Evolutionary conservation across 164 flowering plant species (phyloP).

Genomic region (Chloranthus sessilifolius): DNA sequence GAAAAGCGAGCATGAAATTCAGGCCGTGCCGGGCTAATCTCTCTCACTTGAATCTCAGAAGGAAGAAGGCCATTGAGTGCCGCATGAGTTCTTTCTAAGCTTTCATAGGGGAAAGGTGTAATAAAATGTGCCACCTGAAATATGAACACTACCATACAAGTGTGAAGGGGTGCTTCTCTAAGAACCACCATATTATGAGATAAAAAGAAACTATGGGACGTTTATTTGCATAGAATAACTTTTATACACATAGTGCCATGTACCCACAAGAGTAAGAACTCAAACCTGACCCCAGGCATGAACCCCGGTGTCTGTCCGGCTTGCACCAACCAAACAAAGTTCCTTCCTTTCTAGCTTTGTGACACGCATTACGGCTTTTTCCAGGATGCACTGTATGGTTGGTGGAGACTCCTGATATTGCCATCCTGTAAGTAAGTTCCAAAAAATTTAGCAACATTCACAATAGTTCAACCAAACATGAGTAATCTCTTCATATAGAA

Average conservation of each 20-base stretch:
- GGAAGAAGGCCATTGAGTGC: slow-evolving; percentile 89
- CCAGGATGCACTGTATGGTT: slow-evolving; percentile 69
- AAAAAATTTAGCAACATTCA: not conserved
- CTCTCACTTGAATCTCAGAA: slow-evolving; percentile 72
- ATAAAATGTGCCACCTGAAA: slow-evolving; percentile 92
- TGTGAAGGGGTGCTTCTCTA: not conserved
- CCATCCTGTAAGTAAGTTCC: slow-evolving; percentile 61
- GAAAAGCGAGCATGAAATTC: slow-evolving; percentile 94
- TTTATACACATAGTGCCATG: no score
- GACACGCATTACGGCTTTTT: slow-evolving; percentile 51
- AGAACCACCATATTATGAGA: not conserved
- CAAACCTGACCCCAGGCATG: slow-evolving; percentile 98
- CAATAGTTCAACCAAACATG: no score
- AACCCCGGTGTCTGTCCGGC: slow-evolving; percentile 89
- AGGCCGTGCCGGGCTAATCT: slow-evolving; percentile 70
- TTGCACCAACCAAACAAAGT: slow-evolving; percentile 74
- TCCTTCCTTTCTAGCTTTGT: slow-evolving; percentile 71
- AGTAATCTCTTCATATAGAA: no score
- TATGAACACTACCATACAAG: not conserved
- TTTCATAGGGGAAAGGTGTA: slow-evolving; percentile 79
- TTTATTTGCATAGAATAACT: no score
- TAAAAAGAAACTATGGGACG: no score
- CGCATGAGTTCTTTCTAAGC: slow-evolving; percentile 61
- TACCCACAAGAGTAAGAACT: slow-evolving; percentile 15
- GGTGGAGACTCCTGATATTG: slow-evolving; percentile 87